Evolutionary conservation across 169 alveolate species (phyloP).

Genomic region (Plasmodium billcollinsi): DNA sequence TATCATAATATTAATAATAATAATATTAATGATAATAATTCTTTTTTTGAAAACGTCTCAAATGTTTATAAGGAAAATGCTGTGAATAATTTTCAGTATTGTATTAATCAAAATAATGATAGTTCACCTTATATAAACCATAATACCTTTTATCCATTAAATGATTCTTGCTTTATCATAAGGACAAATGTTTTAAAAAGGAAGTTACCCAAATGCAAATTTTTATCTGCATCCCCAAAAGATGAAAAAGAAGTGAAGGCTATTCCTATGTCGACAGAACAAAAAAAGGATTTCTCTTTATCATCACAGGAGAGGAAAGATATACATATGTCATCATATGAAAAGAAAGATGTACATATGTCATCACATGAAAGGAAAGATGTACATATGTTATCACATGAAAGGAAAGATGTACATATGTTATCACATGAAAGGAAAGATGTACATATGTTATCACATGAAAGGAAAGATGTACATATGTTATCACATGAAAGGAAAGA

Average conservation of each 20-base stretch:
- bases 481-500: too few species aligned
- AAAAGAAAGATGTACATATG: too few species aligned
- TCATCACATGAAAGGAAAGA: too few species aligned
- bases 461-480: too few species aligned
- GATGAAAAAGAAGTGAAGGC: constrained; percentile 34
- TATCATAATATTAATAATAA: not conserved
- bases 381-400: too few species aligned
- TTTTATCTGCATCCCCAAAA: constrained; percentile 16
- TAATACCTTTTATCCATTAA: not conserved
- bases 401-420: too few species aligned
- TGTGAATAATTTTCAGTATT: not conserved
- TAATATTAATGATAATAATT: constrained; percentile 3
- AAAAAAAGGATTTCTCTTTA: too few species aligned
- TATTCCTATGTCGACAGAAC: constrained; percentile 1
- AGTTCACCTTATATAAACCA: too few species aligned
- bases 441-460: too few species aligned
- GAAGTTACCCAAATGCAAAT: constrained; percentile 54
- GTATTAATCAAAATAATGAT: not conserved
- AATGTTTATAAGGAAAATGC: not conserved
- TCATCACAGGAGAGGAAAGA: too few species aligned
- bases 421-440: too few species aligned
- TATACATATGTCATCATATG: too few species aligned
- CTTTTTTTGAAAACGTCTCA: not conserved
- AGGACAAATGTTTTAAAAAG: constrained; percentile 34
- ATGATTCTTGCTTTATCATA: constrained; percentile 47